Base-by-base conservation (phyloP, 768 basidiomycete species). In the Amanita rubescens region DNA sequence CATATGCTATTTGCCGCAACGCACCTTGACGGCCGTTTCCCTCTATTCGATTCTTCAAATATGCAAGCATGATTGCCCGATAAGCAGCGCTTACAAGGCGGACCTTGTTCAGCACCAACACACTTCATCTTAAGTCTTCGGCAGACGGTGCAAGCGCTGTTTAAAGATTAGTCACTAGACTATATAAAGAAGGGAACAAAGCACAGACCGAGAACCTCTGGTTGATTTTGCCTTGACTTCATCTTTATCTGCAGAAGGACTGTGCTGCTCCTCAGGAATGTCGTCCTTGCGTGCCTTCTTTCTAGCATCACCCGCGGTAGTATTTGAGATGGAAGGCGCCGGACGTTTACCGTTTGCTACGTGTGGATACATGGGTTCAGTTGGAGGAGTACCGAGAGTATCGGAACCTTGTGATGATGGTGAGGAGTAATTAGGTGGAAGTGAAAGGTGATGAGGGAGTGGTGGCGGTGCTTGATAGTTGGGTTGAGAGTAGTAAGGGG, bases 11-110 rank as follows among this genome's bases (percentile, higher is more conserved):
- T 41, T 38, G 50, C 55, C 45, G 19, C 49, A 19, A 61, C 78
- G 58, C 68, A 90, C 90, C 90, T 91, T 51, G 86, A 79, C 19
- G 87, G 82, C 10, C 90, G 82, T 67, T 94, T 95, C 38, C 96
- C 96, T 45, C 96, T 80, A 65, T 97, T 94, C 1, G 89, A 92
- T 66, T 97, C 95, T 71, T 98, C 94, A 58, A 99, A 98, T 41
- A 96, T 81, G 63, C 96, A 99, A 60, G 95, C 91, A 62, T 94
- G 88, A 59, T 81, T 81, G 17, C 88, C 85, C 0, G 82, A 63
- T 43, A 72, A 69, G 62, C 93, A 96, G 19, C 93, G 85, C 63
- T 93, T 94, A 73, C 93, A 96, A 0, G 93, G 90, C 0, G 88
- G 88, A 0, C 92, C 93, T 37, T 92, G 80, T 66, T 94, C 93